A percentile compares a stretch with the other conserved stretches of the same genome.
These are phyloP conservation scores for Aspergillus sp. DNA, from an alignment of 2,329 filamentous ascomycete genomes.

Conservation along the genomic window DNA sequence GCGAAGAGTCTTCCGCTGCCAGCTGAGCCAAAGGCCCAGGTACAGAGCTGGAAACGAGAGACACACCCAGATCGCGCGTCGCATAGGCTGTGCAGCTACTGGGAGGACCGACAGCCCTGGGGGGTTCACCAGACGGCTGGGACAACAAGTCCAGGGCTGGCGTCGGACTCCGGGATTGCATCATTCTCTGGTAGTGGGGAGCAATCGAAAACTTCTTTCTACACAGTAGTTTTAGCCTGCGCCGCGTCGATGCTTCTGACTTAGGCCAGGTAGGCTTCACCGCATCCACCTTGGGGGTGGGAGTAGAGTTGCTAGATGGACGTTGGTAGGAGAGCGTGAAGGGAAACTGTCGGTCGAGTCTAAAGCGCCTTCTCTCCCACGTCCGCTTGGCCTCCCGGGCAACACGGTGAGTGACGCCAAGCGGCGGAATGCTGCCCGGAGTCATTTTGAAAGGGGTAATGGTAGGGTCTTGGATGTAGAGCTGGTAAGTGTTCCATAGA, in stretches of 20 bases:
- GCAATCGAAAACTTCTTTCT: slow-evolving; percentile 63
- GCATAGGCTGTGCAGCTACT: slow-evolving; percentile 39
- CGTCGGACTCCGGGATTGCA: slow-evolving; percentile 62
- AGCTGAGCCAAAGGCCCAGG: slow-evolving; percentile 41
- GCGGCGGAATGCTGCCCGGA: slow-evolving; percentile 63
- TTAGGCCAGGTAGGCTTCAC: slow-evolving; percentile 55
- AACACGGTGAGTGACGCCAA: slow-evolving; percentile 66
- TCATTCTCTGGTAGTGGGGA: slow-evolving; percentile 65
- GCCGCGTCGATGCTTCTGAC: slow-evolving; percentile 60
- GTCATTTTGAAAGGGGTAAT: slow-evolving; percentile 69
- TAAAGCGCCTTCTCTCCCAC: slow-evolving; percentile 54
- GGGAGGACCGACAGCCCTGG: slow-evolving; percentile 25
- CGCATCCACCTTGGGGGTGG: slow-evolving; percentile 39
- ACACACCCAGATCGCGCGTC: slow-evolving; percentile 49
- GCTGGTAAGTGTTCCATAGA: slow-evolving; percentile 66
- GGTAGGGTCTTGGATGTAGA: slow-evolving; percentile 66
- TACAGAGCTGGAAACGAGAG: slow-evolving; percentile 44
- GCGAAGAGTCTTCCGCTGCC: slow-evolving; percentile 30
- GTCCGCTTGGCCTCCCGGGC: slow-evolving; percentile 62
- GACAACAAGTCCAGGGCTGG: slow-evolving; percentile 51
- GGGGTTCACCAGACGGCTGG: slow-evolving; percentile 31
- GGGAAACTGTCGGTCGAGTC: slow-evolving; percentile 27
- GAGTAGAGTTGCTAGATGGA: slow-evolving; percentile 52
- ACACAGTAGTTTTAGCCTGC: slow-evolving; percentile 61
- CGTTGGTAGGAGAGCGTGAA: slow-evolving; percentile 36